These are phyloP conservation scores for Entelexis paramagnoliae DNA, from an alignment of 1,139 yeast species.

Conservation along the genomic window DNA sequence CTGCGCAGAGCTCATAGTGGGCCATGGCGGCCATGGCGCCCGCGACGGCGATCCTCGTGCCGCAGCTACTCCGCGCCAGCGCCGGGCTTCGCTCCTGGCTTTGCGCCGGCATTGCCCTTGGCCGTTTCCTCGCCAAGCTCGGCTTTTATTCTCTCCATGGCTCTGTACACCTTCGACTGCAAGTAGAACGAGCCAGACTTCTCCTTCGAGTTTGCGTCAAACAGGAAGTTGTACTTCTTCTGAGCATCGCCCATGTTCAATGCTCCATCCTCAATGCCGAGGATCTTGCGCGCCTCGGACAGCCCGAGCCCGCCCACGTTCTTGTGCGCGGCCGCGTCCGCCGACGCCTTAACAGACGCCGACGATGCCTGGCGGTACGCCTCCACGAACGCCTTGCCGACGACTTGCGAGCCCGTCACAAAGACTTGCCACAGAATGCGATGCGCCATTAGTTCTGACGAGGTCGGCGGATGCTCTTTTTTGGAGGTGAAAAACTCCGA, in stretches of 20 bases:
- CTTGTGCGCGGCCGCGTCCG: conserved; percentile 48
- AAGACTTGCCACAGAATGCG: conserved; percentile 80
- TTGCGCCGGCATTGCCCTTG: conserved; percentile 2
- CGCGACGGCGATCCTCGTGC: no score
- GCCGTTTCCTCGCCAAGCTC: conserved; percentile 36
- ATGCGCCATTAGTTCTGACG: conserved; percentile 50
- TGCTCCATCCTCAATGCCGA: conserved; percentile 53
- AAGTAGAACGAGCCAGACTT: conserved; percentile 89
- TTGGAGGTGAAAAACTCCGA: background rate
- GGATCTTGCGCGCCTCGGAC: conserved; percentile 84
- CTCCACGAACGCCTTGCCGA: conserved; percentile 92
- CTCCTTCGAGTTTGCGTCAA: conserved; percentile 81
- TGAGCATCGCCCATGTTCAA: conserved; percentile 56
- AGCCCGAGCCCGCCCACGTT: conserved; percentile 70
- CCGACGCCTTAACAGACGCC: conserved; percentile 60
- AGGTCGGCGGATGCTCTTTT: background rate
- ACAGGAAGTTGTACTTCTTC: conserved; percentile 69
- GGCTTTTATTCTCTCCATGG: conserved; percentile 53
- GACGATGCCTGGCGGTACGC: conserved; percentile 96
- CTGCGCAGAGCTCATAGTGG: no score
- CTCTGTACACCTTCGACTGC: conserved; percentile 84
- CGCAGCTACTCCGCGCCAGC: background rate
- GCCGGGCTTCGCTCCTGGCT: background rate
- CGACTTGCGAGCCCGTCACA: conserved; percentile 89
- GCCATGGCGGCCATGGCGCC: no score